Evolutionary conservation across 164 flowering plant species (phyloP), one percentile per base, ranked within the genome.

Genomic region (Vitis rotundifolia): DNA sequence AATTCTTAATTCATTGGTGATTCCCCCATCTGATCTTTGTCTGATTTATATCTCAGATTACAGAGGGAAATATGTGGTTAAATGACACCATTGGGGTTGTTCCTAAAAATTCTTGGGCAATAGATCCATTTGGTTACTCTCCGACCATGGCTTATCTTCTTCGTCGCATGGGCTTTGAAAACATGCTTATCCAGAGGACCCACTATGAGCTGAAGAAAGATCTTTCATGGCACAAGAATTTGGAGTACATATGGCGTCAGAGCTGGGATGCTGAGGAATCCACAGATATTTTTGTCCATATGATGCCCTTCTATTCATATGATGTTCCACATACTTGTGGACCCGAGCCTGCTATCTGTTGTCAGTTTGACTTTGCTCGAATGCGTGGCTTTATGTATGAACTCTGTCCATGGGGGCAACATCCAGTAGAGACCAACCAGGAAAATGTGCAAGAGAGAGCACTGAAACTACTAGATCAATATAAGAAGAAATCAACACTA

Each of bases 241-340:
- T 93, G 82, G 99, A 96, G 70, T 96, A 86, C 62, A 64, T 96
- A 53, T 96, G 99, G 99, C 83, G 98, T 11, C 99, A 96, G 79
- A 90, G 89, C 79, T 93, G 99, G 99, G 99, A 96, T 81, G 71
- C 76, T 44, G 92, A 85, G 58, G 98, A 92, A 86, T 85, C 87
- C 44, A 92, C 98, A 57, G 99, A 96, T 75, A 93, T 96, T 65
- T 96, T 96, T 79, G 98, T 91, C 56, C 99, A 96, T 78, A 93
- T 92, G 98, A 96, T 93, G 98, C 98, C 98, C 49, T 96, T 96
- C 64, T 96, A 96, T 78, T 93, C 98, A 9, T 96, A 96, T 79
- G 99, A 96, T 81, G 79, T 96, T 63, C 98, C 98, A 7, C 99
- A 96, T 68, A 96, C 99, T 15, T 96, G 99, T 86, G 99, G 99